Evolutionary conservation across 2,329 filamentous ascomycete genomes (phyloP).

Genomic region (Hypoxylon sp.): DNA sequence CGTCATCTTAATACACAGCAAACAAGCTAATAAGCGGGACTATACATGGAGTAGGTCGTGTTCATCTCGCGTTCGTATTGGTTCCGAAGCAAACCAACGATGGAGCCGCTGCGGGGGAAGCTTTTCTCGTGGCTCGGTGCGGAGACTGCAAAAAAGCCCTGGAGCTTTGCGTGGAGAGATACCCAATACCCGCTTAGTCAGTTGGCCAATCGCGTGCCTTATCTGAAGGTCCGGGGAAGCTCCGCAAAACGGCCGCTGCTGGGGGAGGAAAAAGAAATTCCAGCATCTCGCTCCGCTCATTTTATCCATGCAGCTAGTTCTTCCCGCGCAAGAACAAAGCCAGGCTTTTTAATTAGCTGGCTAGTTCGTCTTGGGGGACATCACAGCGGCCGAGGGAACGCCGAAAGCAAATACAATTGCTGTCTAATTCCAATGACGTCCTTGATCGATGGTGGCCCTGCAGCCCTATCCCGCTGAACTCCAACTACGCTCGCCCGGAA

Average conservation of each 20-base stretch:
- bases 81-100: slow-evolving; percentile 13
- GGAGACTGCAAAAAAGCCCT: slow-evolving; percentile 21
- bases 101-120: slow-evolving; percentile 38
- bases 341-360: slow-evolving; percentile 6
- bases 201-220: not conserved
- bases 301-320: not conserved
- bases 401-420: slow-evolving; percentile 17
- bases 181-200: slow-evolving; percentile 7
- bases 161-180: slow-evolving; percentile 13
- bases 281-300: slow-evolving; percentile 11
- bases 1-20: slow-evolving; percentile 17
- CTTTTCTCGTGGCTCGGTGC: slow-evolving; percentile 23
- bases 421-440: not conserved
- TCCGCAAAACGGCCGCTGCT: slow-evolving; percentile 40
- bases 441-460: slow-evolving; percentile 11
- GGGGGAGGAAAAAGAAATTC: not conserved
- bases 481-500: not conserved
- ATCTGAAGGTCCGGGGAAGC: slow-evolving; percentile 40
- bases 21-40: slow-evolving; percentile 22
- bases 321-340: slow-evolving; percentile 5
- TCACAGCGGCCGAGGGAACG: slow-evolving; percentile 31
- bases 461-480: slow-evolving; percentile 11
- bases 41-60: slow-evolving; percentile 2
- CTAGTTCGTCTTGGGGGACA: slow-evolving; percentile 24
- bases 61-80: slow-evolving; percentile 15